A percentile compares a stretch with the other conserved stretches of the same genome.
Conservation (phyloP, 208 protist species). For the Trypanosoma theileri region DNA sequence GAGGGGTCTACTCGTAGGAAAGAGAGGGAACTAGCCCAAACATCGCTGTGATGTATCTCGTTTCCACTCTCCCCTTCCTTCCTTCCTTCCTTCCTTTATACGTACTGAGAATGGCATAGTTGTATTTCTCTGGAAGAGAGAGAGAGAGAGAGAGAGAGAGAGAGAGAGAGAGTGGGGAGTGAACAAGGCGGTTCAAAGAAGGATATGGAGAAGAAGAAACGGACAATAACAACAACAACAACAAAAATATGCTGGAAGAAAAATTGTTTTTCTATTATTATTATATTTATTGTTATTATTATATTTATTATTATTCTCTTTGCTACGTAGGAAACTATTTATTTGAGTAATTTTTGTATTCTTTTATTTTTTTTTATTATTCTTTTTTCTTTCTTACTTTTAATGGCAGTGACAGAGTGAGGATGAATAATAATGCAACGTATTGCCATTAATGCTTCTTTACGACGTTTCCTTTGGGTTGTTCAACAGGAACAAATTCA, state of each 20-base stretch:
- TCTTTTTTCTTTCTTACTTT: constrained; percentile 16
- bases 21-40: neutral
- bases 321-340: neutral
- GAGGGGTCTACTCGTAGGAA: constrained; percentile 57
- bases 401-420: neutral
- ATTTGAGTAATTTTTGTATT: constrained; percentile 18
- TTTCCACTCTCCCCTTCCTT: constrained; percentile 6
- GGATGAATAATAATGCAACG: constrained; percentile 17
- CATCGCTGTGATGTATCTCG: neutral
- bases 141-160: too few species aligned
- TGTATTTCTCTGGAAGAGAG: neutral
- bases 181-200: neutral
- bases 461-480: neutral
- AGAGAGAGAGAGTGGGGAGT: too few species aligned
- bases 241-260: neutral
- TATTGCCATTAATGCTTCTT: constrained; percentile 2
- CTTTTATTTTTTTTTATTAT: constrained; percentile 20
- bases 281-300: constrained; percentile 7
- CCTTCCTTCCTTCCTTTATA: too few species aligned
- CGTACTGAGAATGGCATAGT: too few species aligned
- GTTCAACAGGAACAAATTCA: neutral
- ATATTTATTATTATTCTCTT: constrained; percentile 7
- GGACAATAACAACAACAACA: neutral
- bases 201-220: neutral
- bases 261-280: neutral